phyloP scores from a whole-genome alignment of 345 rosid species.

The Euphorbia peplus region DNA sequence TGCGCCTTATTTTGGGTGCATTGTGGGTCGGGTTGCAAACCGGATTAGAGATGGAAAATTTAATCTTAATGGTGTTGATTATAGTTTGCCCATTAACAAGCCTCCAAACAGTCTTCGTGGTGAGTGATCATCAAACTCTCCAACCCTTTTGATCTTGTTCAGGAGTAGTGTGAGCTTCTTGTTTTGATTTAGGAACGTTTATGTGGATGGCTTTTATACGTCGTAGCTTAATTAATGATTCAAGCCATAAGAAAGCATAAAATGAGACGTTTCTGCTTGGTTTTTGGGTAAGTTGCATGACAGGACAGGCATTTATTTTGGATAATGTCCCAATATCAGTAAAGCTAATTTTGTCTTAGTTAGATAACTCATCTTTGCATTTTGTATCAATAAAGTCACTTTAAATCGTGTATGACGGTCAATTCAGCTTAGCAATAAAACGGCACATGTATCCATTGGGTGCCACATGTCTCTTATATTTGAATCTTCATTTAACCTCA shows the following conservation, averaged over 20 bases:
- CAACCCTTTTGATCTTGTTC: background rate
- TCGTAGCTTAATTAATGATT: background rate
- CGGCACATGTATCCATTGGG: no score
- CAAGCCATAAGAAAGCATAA: background rate
- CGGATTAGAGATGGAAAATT: slow-evolving; percentile 84
- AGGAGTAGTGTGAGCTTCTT: background rate
- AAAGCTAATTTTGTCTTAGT: no score
- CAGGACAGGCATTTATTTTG: no score
- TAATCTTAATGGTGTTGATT: slow-evolving; percentile 60
- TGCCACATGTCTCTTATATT: no score
- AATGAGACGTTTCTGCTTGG: background rate
- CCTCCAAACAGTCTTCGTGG: slow-evolving; percentile 97
- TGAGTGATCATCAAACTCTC: slow-evolving; percentile 20
- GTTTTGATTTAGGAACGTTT: background rate
- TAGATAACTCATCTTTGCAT: no score
- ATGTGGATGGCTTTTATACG: background rate
- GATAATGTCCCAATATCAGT: no score
- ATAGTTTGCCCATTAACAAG: slow-evolving; percentile 72
- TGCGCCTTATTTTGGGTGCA: slow-evolving; percentile 88
- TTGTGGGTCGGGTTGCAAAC: slow-evolving; percentile 94
- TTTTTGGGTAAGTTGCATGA: no score
- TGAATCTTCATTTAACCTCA: no score
- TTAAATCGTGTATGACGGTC: no score
- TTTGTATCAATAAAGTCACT: no score
- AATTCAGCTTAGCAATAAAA: no score